Evolutionary conservation across 495 filamentous ascomycete species (phyloP), one percentile per base, ranked within the genome.

Genomic region (Oidiodendron maius): DNA sequence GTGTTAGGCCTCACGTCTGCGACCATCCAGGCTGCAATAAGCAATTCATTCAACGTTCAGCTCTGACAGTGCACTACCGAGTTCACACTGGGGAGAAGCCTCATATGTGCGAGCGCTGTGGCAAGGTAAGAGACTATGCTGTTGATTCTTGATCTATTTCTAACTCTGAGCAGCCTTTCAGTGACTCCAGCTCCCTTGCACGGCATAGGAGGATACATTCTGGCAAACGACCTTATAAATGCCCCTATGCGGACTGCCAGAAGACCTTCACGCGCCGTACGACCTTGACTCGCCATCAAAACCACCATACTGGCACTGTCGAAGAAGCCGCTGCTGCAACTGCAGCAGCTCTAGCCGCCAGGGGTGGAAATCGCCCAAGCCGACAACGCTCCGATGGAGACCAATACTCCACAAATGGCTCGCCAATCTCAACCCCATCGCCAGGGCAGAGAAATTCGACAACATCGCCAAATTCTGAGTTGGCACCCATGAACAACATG

Each of bases 31-130:
- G 83, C 15, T 98, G 93, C 65, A 82, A 83, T 24, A 98, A 97
- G 63, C 90, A 91, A 59, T 98, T 98, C 63, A 98, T 98, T 54
- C 93, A 98, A 60, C 81, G 93, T 26, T 96, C 93, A n/a, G 93
- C 93, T 8, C 72, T 98, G 64, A 98, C 93, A 1, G 93, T 98
- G 3, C 93, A 98, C 65, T 80, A 84, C 52, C 84, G 93, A 42
- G 93, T 97, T 25, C 93, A 98, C 58, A 97, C 93, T 1, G 93
- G 93, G 38, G 93, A 98, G 65, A 98, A 98, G 64, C 93, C 93
- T 6, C 93, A 98, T 60, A 89, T 91, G 84, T 98, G 93, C 63
- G 94, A 97, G 68, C 76, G 87, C 52, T 98, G 93, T 65, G 86
- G 89, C 61, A 97, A 98, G 83, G 91, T 96, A 77, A 48, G 65